Evolutionary conservation across 306 rosid genomes (phyloP), one percentile per base, ranked within the genome.

Genomic region (Dryas drummondii): DNA sequence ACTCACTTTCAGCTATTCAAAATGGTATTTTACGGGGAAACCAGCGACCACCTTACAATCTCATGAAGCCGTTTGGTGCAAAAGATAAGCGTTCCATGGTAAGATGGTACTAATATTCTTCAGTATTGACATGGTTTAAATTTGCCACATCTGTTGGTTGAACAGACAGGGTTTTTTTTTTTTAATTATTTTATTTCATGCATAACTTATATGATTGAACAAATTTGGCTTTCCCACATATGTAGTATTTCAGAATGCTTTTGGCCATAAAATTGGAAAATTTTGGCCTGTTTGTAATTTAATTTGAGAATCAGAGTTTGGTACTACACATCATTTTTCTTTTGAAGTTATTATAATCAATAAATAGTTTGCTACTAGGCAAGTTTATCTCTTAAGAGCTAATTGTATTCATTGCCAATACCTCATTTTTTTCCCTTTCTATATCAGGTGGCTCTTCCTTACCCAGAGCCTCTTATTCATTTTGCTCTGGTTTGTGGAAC

Each of bases 11-110:
- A 51, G 91, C 89, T 62, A 91, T 94, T 77, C 94, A 91, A 80
- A 94, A 94, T 82, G 98, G 97, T 71, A 90, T 94, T 72, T 86
- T 94, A 85, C 86, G 98, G 86, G 98, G 85, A 66, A 91, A 94
- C 86, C 93, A 86, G 83, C 85, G 96, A 78, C 93, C 98, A 0
- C 97, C 97, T 3, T 94, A 88, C 84, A 91, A 87, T 82, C 87
- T 94, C 79, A 80, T 81, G 94, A 91, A 88, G 86, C 94, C 97
- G 79, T 91, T 91, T 70, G 87, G 93, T 81, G 88, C 90, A 58
- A 91, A 86, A 80, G 98, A 94, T 79, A 85, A 74, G 68, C 94
- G 97, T 74, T 78, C 70, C 64, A 77, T 69, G 84, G 98, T 87
- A 77, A 79, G 88, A 76, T 59, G 44, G 32, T 42, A 42, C 11